Conservation (phyloP, 2,329 filamentous ascomycete genomes). For the Claviceps sp. region DNA sequence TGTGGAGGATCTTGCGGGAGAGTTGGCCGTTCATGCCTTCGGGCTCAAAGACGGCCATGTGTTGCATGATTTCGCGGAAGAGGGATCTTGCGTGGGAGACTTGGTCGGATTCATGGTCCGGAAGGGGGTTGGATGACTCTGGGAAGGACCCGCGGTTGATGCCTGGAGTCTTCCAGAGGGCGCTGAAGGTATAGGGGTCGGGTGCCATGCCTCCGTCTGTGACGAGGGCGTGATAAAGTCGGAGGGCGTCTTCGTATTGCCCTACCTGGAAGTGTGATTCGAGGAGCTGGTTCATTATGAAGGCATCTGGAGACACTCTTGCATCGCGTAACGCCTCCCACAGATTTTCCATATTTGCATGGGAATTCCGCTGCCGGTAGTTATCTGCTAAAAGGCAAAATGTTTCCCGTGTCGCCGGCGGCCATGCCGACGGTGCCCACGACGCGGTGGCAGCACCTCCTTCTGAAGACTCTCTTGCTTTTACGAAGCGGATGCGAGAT, state of each 20-base stretch:
- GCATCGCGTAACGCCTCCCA: slow-evolving; percentile 49
- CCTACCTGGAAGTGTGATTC: slow-evolving; percentile 50
- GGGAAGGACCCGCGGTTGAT: slow-evolving; percentile 26
- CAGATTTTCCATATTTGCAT: slow-evolving; percentile 43
- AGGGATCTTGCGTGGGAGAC: slow-evolving; percentile 24
- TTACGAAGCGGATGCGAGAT: slow-evolving; percentile 50
- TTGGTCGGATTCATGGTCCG: slow-evolving; percentile 11
- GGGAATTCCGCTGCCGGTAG: slow-evolving; percentile 50
- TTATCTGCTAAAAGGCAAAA: slow-evolving; percentile 63
- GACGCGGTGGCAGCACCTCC: not conserved
- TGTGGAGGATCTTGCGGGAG: slow-evolving; percentile 35
- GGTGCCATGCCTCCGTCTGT: slow-evolving; percentile 36
- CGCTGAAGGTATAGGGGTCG: slow-evolving; percentile 55
- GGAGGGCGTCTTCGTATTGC: slow-evolving; percentile 38
- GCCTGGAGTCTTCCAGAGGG: slow-evolving; percentile 48
- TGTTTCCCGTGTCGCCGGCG: slow-evolving; percentile 59
- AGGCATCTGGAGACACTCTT: slow-evolving; percentile 54
- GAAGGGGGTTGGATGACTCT: no score
- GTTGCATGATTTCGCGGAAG: slow-evolving; percentile 37
- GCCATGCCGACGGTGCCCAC: slow-evolving; percentile 20
- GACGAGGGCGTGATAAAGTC: slow-evolving; percentile 42
- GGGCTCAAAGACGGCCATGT: slow-evolving; percentile 29
- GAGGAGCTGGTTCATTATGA: slow-evolving; percentile 70
- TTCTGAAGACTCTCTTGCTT: slow-evolving; percentile 22
- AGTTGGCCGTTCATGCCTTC: slow-evolving; percentile 32